Evolutionary conservation across 2,329 filamentous ascomycete species (phyloP).

Genomic region (Trichoderma afroharzianum): DNA sequence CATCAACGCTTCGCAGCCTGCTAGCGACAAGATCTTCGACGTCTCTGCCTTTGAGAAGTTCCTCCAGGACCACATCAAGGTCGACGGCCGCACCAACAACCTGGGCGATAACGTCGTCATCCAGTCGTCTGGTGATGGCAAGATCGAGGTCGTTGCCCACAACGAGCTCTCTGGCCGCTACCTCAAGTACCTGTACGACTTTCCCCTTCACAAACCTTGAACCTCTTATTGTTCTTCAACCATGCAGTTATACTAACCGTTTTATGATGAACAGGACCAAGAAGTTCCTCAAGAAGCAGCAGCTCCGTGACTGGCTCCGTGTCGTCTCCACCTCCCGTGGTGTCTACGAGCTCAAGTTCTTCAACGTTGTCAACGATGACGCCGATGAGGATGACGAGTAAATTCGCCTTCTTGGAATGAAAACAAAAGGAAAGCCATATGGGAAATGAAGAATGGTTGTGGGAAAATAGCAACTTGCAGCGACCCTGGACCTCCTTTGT

Average conservation of each 20-base stretch:
- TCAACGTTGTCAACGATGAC: slow-evolving; percentile 99
- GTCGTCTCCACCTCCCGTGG: slow-evolving; percentile 97
- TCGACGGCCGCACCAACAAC: slow-evolving; percentile 97
- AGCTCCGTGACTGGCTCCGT: slow-evolving; percentile 99
- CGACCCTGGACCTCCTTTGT: neutral
- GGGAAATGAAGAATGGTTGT: neutral
- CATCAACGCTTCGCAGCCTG: slow-evolving; percentile 98
- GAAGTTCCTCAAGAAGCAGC: slow-evolving; percentile 99
- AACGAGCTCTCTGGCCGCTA: slow-evolving; percentile 98
- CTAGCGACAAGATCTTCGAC: slow-evolving; percentile 99
- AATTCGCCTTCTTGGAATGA: slow-evolving; percentile 33
- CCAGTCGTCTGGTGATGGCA: slow-evolving; percentile 88
- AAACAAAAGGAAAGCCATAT: neutral
- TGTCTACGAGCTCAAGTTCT: slow-evolving; percentile 99
- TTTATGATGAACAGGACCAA: slow-evolving; percentile 67
- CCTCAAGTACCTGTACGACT: slow-evolving; percentile 95
- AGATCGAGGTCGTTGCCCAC: slow-evolving; percentile 96
- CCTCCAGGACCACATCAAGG: slow-evolving; percentile 99
- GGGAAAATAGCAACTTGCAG: neutral
- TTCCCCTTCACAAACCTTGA: slow-evolving; percentile 35
- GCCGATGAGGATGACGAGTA: slow-evolving; percentile 99
- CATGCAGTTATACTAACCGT: neutral
- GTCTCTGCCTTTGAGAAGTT: slow-evolving; percentile 99
- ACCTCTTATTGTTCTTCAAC: neutral
- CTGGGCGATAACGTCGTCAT: slow-evolving; percentile 91